Base-by-base conservation (phyloP, 495 filamentous ascomycete species). In the Hyaloscypha variabilis region DNA sequence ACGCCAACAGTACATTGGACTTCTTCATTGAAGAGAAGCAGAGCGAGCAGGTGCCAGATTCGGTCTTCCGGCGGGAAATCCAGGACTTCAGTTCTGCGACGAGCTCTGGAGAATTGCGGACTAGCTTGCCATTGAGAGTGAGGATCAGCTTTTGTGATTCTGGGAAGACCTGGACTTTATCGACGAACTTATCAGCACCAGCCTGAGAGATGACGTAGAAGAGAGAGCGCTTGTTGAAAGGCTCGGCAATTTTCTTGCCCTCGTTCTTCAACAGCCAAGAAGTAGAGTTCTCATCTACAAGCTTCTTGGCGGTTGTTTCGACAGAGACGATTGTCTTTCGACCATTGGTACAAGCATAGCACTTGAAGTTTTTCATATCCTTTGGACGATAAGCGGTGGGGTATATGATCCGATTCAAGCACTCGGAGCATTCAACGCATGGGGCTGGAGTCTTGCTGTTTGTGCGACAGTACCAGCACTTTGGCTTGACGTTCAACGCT, bases 391-490 rank as follows among this genome's bases (percentile, higher is more conserved):
- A 79, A 50, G 70, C 72, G 11, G 59, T 19, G 2, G 81, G 79
- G 65, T 69, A 82, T 59, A 83, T 79, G 65, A 83, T 69, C 13
- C 74, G 70, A 68, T 74, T 82, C 36, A 73, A 30, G 65, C 81
- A 82, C n/a, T 67, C 60, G 25, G 58, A 64, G 62, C 79, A 83
- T 34, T 77, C 73, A 4, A 82, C 71, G 25, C 60, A 66, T 14
- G 69, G 72, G 24, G 55, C 53, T 14, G 69, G 70, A 29, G 51
- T 46, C n/a, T 62, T 53, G 39, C 36, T 24, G 21, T 67, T 56
- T 10, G 36, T 58, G 17, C 79, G 75, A 66, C 79, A 83, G 68
- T 78, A 82, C 65, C 78, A 69, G 64, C 81, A 82, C 63, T 83
- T 82, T 19, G 81, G 66, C 6, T 75, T 74, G 19, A 78, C 76